These are phyloP conservation scores for Leishmania arabica DNA, from an alignment of 208 protist genomes.

Conservation along the genomic window DNA sequence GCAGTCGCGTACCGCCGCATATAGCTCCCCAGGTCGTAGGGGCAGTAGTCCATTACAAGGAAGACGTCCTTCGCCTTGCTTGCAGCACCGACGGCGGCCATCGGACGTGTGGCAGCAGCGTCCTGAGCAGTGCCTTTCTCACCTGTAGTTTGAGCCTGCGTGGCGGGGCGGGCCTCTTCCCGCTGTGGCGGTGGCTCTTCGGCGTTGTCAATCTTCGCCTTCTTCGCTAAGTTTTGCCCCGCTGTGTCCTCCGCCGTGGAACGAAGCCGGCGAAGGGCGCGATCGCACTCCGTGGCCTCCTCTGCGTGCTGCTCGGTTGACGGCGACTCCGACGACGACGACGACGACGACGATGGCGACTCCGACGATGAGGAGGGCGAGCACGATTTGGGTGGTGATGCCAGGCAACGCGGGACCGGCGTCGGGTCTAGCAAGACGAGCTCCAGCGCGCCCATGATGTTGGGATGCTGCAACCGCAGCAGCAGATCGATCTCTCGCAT, in stretches of 20 bases:
- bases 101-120: conserved; percentile 10
- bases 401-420: conserved; percentile 14
- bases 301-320: conserved; percentile 1
- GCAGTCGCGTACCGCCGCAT: conserved; percentile 44
- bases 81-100: conserved; percentile 7
- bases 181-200: neutral
- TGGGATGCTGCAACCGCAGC: conserved; percentile 76
- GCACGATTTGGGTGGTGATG: neutral
- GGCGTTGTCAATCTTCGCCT: conserved; percentile 1
- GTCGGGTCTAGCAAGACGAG: conserved; percentile 49
- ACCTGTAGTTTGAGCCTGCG: neutral
- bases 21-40: conserved; percentile 74
- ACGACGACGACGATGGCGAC: neutral
- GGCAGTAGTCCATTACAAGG: conserved; percentile 87
- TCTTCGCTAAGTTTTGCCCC: neutral
- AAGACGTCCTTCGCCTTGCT: conserved; percentile 60
- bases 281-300: neutral
- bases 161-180: neutral
- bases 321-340: conserved; percentile 3
- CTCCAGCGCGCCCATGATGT: conserved; percentile 62
- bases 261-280: neutral
- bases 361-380: neutral
- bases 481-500: conserved; percentile 87
- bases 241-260: neutral
- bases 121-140: conserved; percentile 1